These are phyloP conservation scores for Paramecium bursaria DNA, from an alignment of 73 alveolate species.

Conservation along the genomic window DNA sequence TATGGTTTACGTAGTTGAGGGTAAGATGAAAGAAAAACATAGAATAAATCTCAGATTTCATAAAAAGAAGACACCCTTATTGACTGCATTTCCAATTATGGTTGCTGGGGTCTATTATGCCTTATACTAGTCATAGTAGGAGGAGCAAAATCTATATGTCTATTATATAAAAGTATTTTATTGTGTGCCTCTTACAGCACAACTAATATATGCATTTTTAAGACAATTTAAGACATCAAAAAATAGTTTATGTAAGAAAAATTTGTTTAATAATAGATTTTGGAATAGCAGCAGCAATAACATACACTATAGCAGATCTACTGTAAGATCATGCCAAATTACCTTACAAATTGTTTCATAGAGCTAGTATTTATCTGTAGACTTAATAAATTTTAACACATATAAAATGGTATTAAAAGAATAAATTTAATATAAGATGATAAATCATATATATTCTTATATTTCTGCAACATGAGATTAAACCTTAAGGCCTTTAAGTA, in stretches of 20 bases:
- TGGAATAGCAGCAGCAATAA: conserved; percentile 32
- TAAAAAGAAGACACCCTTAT: too few relatives aligned
- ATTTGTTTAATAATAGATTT: background rate
- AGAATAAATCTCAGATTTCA: too few relatives aligned
- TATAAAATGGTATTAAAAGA: conserved; percentile 1
- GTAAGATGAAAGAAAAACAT: background rate
- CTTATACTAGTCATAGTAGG: background rate
- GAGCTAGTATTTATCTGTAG: background rate
- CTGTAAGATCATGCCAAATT: background rate
- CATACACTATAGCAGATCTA: background rate
- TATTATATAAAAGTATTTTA: conserved; percentile 27
- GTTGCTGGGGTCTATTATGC: conserved; percentile 3
- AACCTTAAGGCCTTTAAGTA: conserved; percentile 27
- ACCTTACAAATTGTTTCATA: background rate
- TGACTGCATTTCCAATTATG: conserved; percentile 1
- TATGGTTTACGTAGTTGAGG: conserved; percentile 3
- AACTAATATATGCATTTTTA: conserved; percentile 11
- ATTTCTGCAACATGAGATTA: conserved; percentile 20
- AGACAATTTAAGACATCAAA: conserved; percentile 1
- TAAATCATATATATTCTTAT: conserved; percentile 44
- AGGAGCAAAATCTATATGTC: background rate
- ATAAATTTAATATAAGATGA: background rate
- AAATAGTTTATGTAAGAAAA: conserved; percentile 3
- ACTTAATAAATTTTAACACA: background rate
- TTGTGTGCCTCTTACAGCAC: conserved; percentile 5